A percentile compares a stretch with the other conserved stretches of the same genome.
Conservation (phyloP, 768 basidiomycete genomes). For the Atractiella rhizophila region DNA sequence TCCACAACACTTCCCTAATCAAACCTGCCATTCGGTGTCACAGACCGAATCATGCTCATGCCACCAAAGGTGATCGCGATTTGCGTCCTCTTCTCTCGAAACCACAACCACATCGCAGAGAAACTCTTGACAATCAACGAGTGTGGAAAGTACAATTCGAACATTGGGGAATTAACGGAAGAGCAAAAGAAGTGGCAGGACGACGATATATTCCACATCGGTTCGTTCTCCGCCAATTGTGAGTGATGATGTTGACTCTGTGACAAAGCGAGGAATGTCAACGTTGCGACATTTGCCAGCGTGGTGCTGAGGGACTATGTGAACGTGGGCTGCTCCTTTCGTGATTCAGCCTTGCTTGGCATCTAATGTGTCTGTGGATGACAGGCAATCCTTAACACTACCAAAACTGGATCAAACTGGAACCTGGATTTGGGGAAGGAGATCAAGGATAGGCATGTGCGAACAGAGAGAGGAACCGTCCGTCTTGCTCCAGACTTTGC, state of each 20-base stretch:
- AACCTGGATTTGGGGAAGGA: not conserved
- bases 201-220: not conserved
- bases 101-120: constrained; percentile 41
- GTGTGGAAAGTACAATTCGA: constrained; percentile 24
- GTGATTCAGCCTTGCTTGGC: too few species aligned
- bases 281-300: not conserved
- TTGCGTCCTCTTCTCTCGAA: constrained; percentile 39
- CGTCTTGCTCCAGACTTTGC: not conserved
- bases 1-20: too few species aligned
- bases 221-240: too few species aligned
- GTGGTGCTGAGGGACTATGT: not conserved
- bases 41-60: too few species aligned
- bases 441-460: not conserved
- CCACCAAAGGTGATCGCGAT: constrained; percentile 44
- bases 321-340: not conserved
- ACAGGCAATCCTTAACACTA: too few species aligned
- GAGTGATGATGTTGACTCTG: too few species aligned
- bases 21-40: too few species aligned
- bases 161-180: not conserved
- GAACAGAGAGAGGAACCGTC: not conserved
- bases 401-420: not conserved
- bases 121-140: constrained; percentile 47
- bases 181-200: constrained; percentile 1
- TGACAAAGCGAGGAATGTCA: too few species aligned
- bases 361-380: too few species aligned